These are phyloP conservation scores for Aspergillus sp. DNA, from an alignment of 2,329 filamentous ascomycete genomes.

Conservation along the genomic window DNA sequence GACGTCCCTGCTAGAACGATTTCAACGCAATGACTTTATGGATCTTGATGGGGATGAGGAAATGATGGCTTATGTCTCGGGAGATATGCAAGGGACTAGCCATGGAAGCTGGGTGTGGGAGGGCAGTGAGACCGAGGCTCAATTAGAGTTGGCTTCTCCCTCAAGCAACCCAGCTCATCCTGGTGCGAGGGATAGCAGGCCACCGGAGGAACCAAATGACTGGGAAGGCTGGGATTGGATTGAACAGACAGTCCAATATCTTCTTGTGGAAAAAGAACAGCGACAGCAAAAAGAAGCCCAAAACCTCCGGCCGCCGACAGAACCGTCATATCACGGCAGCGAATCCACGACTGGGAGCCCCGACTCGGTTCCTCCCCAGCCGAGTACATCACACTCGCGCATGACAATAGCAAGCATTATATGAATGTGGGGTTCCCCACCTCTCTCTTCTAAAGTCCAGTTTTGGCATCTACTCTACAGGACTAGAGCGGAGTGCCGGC, in stretches of 20 bases:
- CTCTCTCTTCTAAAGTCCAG: too few relatives aligned
- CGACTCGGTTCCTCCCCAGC: constrained; percentile 25
- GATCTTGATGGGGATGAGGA: constrained; percentile 73
- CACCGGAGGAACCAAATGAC: constrained; percentile 60
- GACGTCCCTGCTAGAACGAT: constrained; percentile 60
- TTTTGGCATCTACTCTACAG: not conserved
- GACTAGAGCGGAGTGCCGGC: not conserved
- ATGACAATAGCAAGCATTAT: constrained; percentile 51
- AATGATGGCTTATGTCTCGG: constrained; percentile 79
- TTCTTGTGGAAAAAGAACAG: constrained; percentile 51
- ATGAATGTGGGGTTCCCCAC: constrained; percentile 18
- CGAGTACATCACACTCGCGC: constrained; percentile 37
- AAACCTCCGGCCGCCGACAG: constrained; percentile 20
- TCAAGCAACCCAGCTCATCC: constrained; percentile 18
- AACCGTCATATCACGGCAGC: constrained; percentile 21
- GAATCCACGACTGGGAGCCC: constrained; percentile 21
- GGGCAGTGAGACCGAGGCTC: constrained; percentile 54
- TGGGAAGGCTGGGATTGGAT: constrained; percentile 82
- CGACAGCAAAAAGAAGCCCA: constrained; percentile 37
- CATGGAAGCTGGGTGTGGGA: constrained; percentile 84
- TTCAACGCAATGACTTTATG: constrained; percentile 43
- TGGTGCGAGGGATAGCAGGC: constrained; percentile 19
- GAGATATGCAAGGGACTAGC: constrained; percentile 77
- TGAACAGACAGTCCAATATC: constrained; percentile 60
- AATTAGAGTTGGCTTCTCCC: constrained; percentile 26